A percentile compares a stretch with the other conserved stretches of the same genome.
Conservation (phyloP, 2,329 filamentous ascomycete genomes). For the Penicillium sp. region DNA sequence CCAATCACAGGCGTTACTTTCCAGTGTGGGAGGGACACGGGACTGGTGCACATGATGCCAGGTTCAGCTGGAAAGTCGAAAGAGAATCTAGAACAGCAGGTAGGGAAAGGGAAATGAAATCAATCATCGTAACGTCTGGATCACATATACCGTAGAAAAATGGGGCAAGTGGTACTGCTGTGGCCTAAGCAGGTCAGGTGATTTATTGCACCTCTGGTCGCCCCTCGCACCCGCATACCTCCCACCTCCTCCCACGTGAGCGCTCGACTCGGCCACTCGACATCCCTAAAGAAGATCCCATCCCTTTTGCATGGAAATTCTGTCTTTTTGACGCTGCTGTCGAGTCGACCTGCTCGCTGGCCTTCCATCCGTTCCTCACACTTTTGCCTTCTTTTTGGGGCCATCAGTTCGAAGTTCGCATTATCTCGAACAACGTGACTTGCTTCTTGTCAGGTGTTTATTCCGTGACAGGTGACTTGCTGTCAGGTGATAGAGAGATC, state of each 20-base stretch:
- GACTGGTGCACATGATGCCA: slow-evolving; percentile 36
- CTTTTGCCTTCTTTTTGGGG: slow-evolving; percentile 18
- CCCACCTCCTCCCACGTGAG: slow-evolving; percentile 38
- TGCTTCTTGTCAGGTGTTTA: slow-evolving; percentile 30
- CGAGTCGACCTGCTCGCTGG: slow-evolving; percentile 15
- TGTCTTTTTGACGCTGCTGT: slow-evolving; percentile 17
- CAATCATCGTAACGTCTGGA: too few species aligned
- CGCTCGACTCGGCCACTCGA: slow-evolving; percentile 32
- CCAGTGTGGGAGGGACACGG: slow-evolving; percentile 31
- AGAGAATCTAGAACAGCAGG: not conserved
- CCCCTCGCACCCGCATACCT: slow-evolving; percentile 15
- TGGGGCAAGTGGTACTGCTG: too few species aligned
- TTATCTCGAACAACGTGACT: slow-evolving; percentile 26
- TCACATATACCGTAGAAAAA: too few species aligned
- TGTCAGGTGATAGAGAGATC: slow-evolving; percentile 42
- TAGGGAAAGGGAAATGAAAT: not conserved
- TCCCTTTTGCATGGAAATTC: slow-evolving; percentile 29
- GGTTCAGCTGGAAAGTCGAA: not conserved
- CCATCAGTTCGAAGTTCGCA: slow-evolving; percentile 25
- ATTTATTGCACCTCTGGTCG: slow-evolving; percentile 26
- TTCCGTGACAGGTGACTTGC: slow-evolving; percentile 41
- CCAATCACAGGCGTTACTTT: slow-evolving; percentile 25
- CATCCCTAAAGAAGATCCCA: slow-evolving; percentile 27
- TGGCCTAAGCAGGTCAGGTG: too few species aligned
- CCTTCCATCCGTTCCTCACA: slow-evolving; percentile 1